These are phyloP conservation scores for Groenewaldozyma sp. DNA, from an alignment of 1,139 yeast species.

Conservation along the genomic window DNA sequence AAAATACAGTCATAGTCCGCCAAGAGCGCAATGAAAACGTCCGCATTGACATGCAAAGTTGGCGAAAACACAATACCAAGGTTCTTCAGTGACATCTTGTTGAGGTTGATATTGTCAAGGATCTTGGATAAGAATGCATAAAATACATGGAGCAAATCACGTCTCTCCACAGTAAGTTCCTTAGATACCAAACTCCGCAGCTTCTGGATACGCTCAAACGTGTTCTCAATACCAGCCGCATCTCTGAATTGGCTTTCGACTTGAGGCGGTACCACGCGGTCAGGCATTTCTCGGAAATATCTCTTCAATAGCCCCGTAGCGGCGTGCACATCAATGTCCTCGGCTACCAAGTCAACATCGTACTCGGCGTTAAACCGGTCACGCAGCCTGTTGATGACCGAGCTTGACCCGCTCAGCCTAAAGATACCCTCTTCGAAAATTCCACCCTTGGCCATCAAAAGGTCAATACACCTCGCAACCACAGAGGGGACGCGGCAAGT, in stretches of 20 bases:
- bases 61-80: constrained; percentile 82
- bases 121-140: constrained; percentile 61
- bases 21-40: constrained; percentile 52
- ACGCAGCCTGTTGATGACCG: constrained; percentile 63
- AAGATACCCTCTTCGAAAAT: constrained; percentile 84
- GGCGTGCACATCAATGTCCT: constrained; percentile 57
- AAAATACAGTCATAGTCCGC: constrained; percentile 59
- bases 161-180: constrained; percentile 41
- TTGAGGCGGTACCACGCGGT: constrained; percentile 48
- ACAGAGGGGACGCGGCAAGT: constrained; percentile 58
- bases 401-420: constrained; percentile 82
- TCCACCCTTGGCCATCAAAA: constrained; percentile 58
- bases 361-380: constrained; percentile 48
- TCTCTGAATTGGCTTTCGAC: constrained; percentile 35
- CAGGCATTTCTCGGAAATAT: constrained; percentile 63
- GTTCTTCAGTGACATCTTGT: constrained; percentile 77
- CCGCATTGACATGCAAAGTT: constrained; percentile 63
- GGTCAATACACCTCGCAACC: constrained; percentile 66
- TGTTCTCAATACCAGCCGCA: constrained; percentile 30
- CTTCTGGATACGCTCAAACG: constrained; percentile 25
- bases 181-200: constrained; percentile 28
- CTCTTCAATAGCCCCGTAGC: constrained; percentile 71
- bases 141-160: constrained; percentile 53
- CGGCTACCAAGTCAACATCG: constrained; percentile 55
- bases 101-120: constrained; percentile 50